A percentile compares a stretch with the other conserved stretches of the same genome.
These are phyloP conservation scores for Microstegium vimineum DNA, from an alignment of 176 grass and related monocot species.

Conservation along the genomic window DNA sequence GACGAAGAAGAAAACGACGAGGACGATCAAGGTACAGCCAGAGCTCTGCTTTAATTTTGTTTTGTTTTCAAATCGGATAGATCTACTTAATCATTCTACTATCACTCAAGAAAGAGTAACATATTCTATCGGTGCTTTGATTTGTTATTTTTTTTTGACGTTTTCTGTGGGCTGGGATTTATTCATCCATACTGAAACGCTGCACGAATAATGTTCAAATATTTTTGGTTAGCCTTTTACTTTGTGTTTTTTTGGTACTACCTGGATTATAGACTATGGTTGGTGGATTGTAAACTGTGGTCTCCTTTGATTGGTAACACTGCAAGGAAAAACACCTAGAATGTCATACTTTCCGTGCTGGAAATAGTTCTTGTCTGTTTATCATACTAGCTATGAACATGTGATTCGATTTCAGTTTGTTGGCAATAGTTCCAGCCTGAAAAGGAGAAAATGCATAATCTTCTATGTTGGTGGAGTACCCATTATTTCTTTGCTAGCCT, in stretches of 20 bases:
- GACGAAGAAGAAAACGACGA: background rate
- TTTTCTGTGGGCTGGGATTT: background rate
- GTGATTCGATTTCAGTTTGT: background rate
- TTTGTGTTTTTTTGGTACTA: background rate
- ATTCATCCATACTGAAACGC: background rate
- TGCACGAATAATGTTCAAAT: background rate
- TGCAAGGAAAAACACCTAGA: background rate
- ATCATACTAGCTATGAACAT: background rate
- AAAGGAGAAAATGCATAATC: background rate
- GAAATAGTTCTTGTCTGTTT: background rate
- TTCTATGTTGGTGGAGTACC: background rate
- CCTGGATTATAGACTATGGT: background rate
- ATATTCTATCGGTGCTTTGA: background rate
- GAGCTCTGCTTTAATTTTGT: background rate
- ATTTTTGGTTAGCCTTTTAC: background rate
- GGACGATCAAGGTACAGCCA: background rate
- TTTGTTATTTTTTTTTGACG: background rate
- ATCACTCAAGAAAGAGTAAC: background rate
- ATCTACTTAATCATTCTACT: background rate
- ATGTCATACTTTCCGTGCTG: background rate
- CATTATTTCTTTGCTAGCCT: background rate
- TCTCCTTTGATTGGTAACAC: background rate
- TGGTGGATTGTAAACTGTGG: background rate
- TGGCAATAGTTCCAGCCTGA: no score
- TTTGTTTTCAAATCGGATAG: background rate